These are phyloP conservation scores for Fusarium sp. DNA, from an alignment of 2,329 filamentous ascomycete species.

Conservation along the genomic window DNA sequence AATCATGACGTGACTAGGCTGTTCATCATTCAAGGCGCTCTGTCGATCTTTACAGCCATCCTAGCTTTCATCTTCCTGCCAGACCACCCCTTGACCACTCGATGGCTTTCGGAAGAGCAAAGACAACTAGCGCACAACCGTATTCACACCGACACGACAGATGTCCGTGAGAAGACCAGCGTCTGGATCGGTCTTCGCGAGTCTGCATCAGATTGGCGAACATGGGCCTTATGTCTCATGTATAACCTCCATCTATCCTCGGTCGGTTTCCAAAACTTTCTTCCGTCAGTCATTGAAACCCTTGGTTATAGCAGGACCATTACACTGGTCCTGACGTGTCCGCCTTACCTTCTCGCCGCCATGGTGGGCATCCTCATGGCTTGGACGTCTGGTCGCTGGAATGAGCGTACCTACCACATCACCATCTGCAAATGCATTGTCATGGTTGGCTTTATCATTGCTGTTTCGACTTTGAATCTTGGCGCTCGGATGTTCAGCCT, in stretches of 20 bases:
- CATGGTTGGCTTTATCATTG: slow-evolving; percentile 49
- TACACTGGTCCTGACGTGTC: slow-evolving; percentile 65
- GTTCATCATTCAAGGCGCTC: slow-evolving; percentile 52
- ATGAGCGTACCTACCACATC: slow-evolving; percentile 52
- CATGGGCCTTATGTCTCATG: slow-evolving; percentile 50
- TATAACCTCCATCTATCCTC: slow-evolving; percentile 48
- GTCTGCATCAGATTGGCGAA: slow-evolving; percentile 48
- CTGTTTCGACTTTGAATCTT: slow-evolving; percentile 46
- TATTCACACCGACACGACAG: slow-evolving; percentile 52
- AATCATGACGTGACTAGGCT: slow-evolving; percentile 21
- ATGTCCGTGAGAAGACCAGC: slow-evolving; percentile 54
- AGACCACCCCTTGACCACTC: slow-evolving; percentile 57
- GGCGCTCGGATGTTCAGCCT: slow-evolving; percentile 49
- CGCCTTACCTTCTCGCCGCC: slow-evolving; percentile 64
- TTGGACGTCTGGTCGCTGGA: slow-evolving; percentile 59
- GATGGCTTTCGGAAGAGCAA: slow-evolving; percentile 55
- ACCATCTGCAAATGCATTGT: slow-evolving; percentile 56
- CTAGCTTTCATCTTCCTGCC: slow-evolving; percentile 54
- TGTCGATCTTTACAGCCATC: slow-evolving; percentile 50
- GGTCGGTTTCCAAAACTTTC: slow-evolving; percentile 51
- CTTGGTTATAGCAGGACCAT: slow-evolving; percentile 63
- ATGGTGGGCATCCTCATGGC: slow-evolving; percentile 32
- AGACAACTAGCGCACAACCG: slow-evolving; percentile 60
- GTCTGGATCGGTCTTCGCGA: slow-evolving; percentile 52
- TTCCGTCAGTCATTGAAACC: slow-evolving; percentile 59